Percentiles rank a stretch among this genome's conserved stretches.
phyloP scores from a whole-genome alignment of 2,329 filamentous ascomycete species.

The Emergomyces pasteurianus region DNA sequence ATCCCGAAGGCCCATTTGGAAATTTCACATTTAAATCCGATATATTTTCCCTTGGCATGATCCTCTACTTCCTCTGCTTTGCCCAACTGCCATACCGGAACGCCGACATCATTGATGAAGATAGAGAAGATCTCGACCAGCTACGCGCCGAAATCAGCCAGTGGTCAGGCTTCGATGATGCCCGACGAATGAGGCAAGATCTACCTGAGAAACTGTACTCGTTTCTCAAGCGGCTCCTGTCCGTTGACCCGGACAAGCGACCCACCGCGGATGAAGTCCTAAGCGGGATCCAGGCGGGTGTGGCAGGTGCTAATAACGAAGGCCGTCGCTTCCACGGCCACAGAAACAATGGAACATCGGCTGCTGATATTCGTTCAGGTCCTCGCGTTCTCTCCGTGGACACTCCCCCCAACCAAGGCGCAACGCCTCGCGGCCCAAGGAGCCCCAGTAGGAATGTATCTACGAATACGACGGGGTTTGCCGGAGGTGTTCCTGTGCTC shows the following conservation, averaged over 20 bases:
- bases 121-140: slow-evolving; percentile 79
- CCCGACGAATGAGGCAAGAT: slow-evolving; percentile 62
- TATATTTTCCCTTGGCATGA: slow-evolving; percentile 98
- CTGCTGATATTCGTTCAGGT: slow-evolving; percentile 21
- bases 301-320: slow-evolving; percentile 27
- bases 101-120: slow-evolving; percentile 76
- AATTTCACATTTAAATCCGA: slow-evolving; percentile 97
- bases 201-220: slow-evolving; percentile 77
- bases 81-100: slow-evolving; percentile 72
- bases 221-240: slow-evolving; percentile 68
- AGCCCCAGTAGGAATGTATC: slow-evolving; percentile 13
- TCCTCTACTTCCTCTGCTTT: slow-evolving; percentile 96
- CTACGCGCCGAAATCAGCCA: slow-evolving; percentile 73
- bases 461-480: background rate
- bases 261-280: slow-evolving; percentile 82
- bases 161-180: slow-evolving; percentile 80
- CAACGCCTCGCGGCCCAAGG: slow-evolving; percentile 8
- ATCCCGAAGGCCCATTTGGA: slow-evolving; percentile 57
- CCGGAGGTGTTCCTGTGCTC: background rate
- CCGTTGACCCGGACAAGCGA: slow-evolving; percentile 61
- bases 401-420: slow-evolving; percentile 18
- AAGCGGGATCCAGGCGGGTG: slow-evolving; percentile 53
- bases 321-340: slow-evolving; percentile 29
- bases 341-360: slow-evolving; percentile 12
- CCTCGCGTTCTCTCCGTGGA: slow-evolving; percentile 31